phyloP scores from a whole-genome alignment of 306 rosid species.

The Corylus heterophylla region DNA sequence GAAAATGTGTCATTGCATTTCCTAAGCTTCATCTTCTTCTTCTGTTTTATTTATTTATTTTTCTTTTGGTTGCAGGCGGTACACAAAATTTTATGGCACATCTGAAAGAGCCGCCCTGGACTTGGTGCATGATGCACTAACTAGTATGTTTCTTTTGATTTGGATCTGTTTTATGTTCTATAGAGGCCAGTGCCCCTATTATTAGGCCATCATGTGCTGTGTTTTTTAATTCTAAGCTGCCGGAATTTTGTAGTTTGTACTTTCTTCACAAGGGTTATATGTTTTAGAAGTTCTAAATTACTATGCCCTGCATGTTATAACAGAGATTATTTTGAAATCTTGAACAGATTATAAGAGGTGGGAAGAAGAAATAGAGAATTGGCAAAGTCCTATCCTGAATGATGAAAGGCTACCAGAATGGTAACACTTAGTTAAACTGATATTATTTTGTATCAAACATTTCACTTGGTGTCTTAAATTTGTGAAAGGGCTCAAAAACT shows the following conservation, averaged over 20 bases:
- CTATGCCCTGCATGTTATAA: constrained; percentile 5
- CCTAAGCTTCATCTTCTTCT: constrained; percentile 6
- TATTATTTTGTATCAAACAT: neutral
- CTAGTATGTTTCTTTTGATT: constrained; percentile 55
- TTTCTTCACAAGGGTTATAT: neutral
- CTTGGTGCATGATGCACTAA: constrained; percentile 89
- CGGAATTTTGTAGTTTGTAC: neutral
- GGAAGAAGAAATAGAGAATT: constrained; percentile 95
- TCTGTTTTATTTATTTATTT: constrained; percentile 10
- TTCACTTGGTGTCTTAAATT: neutral
- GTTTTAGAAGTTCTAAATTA: constrained; percentile 17
- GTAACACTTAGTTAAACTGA: constrained; percentile 45
- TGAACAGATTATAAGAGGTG: constrained; percentile 80
- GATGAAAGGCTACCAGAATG: constrained; percentile 86
- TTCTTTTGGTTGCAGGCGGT: constrained; percentile 75
- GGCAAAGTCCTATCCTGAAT: constrained; percentile 87
- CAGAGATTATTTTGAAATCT: constrained; percentile 29
- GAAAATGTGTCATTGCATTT: neutral
- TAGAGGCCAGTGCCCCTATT: constrained; percentile 20
- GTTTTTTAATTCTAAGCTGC: neutral
- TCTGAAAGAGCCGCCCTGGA: constrained; percentile 82
- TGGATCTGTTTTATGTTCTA: constrained; percentile 20
- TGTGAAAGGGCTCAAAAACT: neutral
- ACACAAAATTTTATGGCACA: constrained; percentile 90
- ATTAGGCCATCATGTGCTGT: constrained; percentile 5